Base-by-base conservation (phyloP, 257 asterid species). In the Salvia miltiorrhiza region DNA sequence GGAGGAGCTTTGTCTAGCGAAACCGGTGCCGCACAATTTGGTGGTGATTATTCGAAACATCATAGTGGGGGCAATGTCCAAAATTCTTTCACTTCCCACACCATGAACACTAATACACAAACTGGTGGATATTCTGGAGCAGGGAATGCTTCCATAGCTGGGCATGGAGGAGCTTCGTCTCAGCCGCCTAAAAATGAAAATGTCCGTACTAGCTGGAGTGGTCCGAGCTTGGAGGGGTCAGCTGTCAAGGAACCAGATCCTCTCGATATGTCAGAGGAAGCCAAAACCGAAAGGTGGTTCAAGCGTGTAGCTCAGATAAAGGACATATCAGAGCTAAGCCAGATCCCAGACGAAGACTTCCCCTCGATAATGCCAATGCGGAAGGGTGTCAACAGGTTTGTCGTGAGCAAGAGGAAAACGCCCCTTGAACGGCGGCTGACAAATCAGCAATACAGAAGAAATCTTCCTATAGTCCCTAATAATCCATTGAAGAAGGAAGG, bases 301-400 rank as follows among this genome's bases (percentile, higher is more conserved):
- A 82, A 77, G 57, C 96, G 99, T 1, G 96, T 84, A 7, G 93
- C 97, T 47, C 97, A 93, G 82, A 90, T 90, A 52, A 93, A 90
- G 78, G 97, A 93, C 73, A 88, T 93, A 17, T 88, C 97, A 23
- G 97, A 93, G 86, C 86, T 93, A 69, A 87, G 91, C 71, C 93
- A 90, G 78, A 93, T 93, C 54, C 99, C 97, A 0, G 99, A 93
- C 60, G 99, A 93, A 66, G 99, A 93, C 61, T 93, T 90, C 64
- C 99, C 97, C 1, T 84, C 97, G 0, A 90, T 93, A 66, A 90
- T 93, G 99, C 99, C 97, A 9, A 88, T 90, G 97, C 72, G 95
- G 73, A 93, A 93, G 68, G 97, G 99, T 8, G 97, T 93, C 20
- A 90, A 93, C 72, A 79, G 99, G 72, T 93, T 93, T 33, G 99